Evolutionary conservation across 345 rosid genomes (phyloP).

Genomic region (Cardamine occulta): DNA sequence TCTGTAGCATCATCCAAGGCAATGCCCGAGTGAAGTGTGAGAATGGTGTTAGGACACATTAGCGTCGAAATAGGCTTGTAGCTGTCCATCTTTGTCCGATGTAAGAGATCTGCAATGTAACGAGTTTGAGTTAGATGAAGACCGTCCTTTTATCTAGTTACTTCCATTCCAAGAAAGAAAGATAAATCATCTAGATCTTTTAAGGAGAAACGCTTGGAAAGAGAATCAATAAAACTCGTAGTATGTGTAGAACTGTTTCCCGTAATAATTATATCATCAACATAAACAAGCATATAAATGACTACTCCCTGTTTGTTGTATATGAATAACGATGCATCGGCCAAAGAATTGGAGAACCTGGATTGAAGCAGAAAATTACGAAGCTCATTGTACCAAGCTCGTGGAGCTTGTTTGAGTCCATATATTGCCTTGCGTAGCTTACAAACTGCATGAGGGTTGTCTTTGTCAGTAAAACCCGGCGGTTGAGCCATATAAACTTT

Average conservation of each 20-base stretch:
- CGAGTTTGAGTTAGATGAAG: not conserved
- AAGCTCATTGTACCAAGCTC: too few relatives aligned
- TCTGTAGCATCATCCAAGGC: not conserved
- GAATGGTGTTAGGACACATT: not conserved
- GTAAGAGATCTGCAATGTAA: not conserved
- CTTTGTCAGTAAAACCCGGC: not conserved
- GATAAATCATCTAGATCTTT: not conserved
- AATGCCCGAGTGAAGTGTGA: not conserved
- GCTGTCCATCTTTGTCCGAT: not conserved
- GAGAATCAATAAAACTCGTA: not conserved
- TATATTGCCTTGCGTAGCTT: too few relatives aligned
- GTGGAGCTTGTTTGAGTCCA: too few relatives aligned
- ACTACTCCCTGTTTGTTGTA: too few relatives aligned
- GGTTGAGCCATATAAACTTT: too few relatives aligned
- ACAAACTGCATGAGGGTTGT: not conserved
- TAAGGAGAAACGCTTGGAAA: not conserved
- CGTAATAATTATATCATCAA: too few relatives aligned
- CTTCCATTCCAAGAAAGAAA: not conserved
- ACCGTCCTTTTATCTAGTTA: rapidly evolving
- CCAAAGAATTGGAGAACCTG: too few relatives aligned
- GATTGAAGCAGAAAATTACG: too few relatives aligned
- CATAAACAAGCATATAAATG: too few relatives aligned
- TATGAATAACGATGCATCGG: too few relatives aligned
- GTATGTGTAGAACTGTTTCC: too few relatives aligned
- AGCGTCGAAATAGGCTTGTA: not conserved